Evolutionary conservation across 306 rosid genomes (phyloP).

Genomic region (Vigna hirtella): DNA sequence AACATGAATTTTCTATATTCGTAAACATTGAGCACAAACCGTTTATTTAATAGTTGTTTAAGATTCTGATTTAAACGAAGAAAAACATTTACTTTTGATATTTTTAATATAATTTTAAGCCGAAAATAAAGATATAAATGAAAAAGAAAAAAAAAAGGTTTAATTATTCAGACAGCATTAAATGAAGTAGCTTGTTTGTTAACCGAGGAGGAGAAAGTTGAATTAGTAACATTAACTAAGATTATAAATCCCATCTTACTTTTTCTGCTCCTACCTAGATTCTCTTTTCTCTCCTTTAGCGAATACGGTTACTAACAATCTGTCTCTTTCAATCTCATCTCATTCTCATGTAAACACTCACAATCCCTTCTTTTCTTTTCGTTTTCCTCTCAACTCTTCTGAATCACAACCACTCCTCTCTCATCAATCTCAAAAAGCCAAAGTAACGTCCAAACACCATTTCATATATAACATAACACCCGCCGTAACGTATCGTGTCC

Average conservation of each 20-base stretch:
- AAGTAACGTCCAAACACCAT: neutral
- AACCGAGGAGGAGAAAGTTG: too few species aligned
- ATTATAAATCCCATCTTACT: neutral
- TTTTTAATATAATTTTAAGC: too few species aligned
- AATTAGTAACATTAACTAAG: too few species aligned
- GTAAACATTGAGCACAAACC: too few species aligned
- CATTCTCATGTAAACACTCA: slow-evolving; percentile 5
- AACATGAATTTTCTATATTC: too few species aligned
- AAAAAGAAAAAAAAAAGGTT: too few species aligned
- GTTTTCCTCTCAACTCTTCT: slow-evolving; percentile 27
- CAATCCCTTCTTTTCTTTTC: slow-evolving; percentile 5
- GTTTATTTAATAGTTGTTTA: too few species aligned
- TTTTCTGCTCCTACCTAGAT: neutral
- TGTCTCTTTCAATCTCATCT: slow-evolving; percentile 38
- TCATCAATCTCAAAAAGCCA: slow-evolving; percentile 36
- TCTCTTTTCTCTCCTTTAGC: neutral
- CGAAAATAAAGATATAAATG: too few species aligned
- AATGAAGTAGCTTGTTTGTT: too few species aligned
- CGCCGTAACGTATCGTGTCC: neutral
- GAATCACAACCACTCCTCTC: slow-evolving; percentile 12
- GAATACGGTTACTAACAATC: slow-evolving; percentile 47
- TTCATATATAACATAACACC: neutral
- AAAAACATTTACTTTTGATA: too few species aligned
- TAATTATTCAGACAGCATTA: too few species aligned
- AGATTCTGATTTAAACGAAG: too few species aligned